Conservation (phyloP, 2,329 filamentous ascomycete species). For the Xylaria sp. region DNA sequence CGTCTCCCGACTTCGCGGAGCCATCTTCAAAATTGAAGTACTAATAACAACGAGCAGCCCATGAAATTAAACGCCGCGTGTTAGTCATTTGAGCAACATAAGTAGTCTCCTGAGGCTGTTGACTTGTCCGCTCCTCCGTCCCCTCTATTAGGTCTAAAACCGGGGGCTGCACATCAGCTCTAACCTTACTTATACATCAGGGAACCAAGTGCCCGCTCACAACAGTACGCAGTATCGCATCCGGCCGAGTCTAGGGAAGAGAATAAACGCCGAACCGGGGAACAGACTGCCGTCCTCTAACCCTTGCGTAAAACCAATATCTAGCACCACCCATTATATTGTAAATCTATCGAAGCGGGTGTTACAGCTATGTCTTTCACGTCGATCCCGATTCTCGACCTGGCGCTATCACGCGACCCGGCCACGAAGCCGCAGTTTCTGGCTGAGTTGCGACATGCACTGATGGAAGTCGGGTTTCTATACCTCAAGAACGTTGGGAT, state of each 20-base stretch:
- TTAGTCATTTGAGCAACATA: not conserved
- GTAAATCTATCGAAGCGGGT: not conserved
- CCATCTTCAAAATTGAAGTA: not conserved
- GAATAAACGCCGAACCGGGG: too few relatives aligned
- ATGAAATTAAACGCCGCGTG: not conserved
- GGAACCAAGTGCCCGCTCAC: too few relatives aligned
- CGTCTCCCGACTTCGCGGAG: not conserved
- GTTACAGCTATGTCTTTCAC: constrained; percentile 67
- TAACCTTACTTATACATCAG: too few relatives aligned
- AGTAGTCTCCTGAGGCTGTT: not conserved
- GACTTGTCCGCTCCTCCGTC: not conserved
- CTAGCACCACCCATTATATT: too few relatives aligned
- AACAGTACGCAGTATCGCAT: too few relatives aligned
- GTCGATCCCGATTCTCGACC: constrained; percentile 77
- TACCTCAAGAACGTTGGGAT: constrained; percentile 84
- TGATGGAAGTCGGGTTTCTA: constrained; percentile 87
- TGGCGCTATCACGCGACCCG: constrained; percentile 67
- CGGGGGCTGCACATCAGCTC: too few relatives aligned
- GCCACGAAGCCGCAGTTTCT: constrained; percentile 76
- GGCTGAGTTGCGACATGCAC: constrained; percentile 70
- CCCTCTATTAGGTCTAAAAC: too few relatives aligned
- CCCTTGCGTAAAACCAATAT: not conserved
- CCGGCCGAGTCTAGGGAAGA: too few relatives aligned
- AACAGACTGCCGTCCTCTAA: too few relatives aligned
- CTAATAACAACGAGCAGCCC: not conserved